phyloP scores from a whole-genome alignment of 164 flowering plant genomes.

The Aristolochia fimbriata region DNA sequence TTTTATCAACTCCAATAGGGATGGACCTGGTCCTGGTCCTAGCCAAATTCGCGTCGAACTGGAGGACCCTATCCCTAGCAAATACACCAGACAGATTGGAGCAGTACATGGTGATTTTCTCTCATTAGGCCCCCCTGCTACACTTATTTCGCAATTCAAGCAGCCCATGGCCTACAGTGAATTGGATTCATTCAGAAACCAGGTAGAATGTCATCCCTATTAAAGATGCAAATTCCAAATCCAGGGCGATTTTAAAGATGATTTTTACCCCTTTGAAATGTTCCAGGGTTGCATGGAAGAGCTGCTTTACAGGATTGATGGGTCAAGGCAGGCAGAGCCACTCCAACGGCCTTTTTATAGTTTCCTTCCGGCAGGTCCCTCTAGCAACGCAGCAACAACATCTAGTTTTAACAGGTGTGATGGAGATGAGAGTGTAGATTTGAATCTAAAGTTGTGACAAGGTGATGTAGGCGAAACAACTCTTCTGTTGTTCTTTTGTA shows the following conservation, averaged over 20 bases:
- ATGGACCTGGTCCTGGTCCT: not conserved
- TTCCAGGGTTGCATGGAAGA: conserved; percentile 12
- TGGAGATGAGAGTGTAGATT: conserved; percentile 11
- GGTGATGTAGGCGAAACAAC: not conserved
- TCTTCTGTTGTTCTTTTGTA: too few relatives aligned
- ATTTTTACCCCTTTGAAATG: conserved; percentile 10
- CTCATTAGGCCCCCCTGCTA: conserved; percentile 16
- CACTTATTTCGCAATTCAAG: conserved; percentile 6
- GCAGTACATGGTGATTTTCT: conserved; percentile 15
- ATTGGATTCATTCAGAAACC: not conserved
- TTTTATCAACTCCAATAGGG: not conserved
- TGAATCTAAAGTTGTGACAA: conserved; percentile 13
- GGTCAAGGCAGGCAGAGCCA: not conserved
- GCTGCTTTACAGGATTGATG: not conserved
- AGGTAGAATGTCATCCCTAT: not conserved
- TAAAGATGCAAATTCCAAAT: not conserved
- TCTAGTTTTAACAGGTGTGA: not conserved
- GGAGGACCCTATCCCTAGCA: conserved; percentile 2
- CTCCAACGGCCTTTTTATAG: conserved; percentile 6
- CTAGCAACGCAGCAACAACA: not conserved
- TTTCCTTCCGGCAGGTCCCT: conserved; percentile 7
- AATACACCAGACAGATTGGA: conserved; percentile 6
- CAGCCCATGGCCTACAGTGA: conserved; percentile 2
- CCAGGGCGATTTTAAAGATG: not conserved
- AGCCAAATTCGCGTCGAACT: not conserved